Evolutionary conservation across 768 basidiomycete species (phyloP), one percentile per base, ranked within the genome.

Genomic region (Kwoniella europaea): DNA sequence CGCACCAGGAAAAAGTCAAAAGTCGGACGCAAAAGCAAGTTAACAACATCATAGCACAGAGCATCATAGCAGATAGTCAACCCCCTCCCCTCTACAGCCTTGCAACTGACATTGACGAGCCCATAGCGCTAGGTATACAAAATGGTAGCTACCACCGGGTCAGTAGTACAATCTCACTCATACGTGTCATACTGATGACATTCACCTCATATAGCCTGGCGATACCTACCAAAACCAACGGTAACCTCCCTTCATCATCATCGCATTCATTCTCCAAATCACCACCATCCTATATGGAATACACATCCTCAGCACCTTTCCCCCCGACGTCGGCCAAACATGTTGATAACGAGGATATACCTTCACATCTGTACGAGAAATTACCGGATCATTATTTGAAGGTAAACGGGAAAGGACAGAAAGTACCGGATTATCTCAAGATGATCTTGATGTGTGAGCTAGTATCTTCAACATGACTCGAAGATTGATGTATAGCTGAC

Each of bases 361-460:
- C 84, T 6, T 73, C 71, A 6, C 84, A 84, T 73, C 75, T 85
- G 57, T 85, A 85, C 68, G 70, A 76, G 4, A 74, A 73, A 27
- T 44, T 84, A 42, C 82, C 84, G 3, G 18, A 63, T 16, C 82
- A 84, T 67, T 56, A 78, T 20, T 59, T 83, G 69, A 63, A 74
- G 53, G 65, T 66, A 44, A 68, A 75, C 58, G 70, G 58, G 13
- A 71, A 72, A n/a, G 71, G 74, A 27, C 56, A 65, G 13, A 61
- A 68, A 43, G 76, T 80, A 16, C 82, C 82, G 10, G 81, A 83
- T 57, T 83, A 83, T 58, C 56, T 83, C 15, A 65, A 73, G 44
- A 82, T 83, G 82, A 82, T 82, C 62, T 63, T 83, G 61, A 76
- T 83, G 73, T 83, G 82, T 83, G 57, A 72, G 80, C 76, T 3